Conservation (phyloP, 352 stramenopile species). For the Globisporangium barbulae region DNA sequence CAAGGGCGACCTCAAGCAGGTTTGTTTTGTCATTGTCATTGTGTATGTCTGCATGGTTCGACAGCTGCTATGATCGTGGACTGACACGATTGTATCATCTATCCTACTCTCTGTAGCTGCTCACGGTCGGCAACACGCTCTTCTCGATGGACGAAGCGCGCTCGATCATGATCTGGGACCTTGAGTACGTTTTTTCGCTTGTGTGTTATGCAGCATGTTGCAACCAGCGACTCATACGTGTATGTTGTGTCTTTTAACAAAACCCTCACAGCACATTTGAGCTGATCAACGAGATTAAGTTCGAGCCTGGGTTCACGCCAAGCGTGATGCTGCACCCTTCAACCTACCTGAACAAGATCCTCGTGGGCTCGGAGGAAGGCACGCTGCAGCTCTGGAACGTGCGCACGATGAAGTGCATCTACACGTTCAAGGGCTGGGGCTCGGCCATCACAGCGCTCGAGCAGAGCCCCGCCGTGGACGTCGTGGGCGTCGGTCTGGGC, state of each 20-base stretch:
- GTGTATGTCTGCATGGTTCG: neutral
- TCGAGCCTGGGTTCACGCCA: conserved; percentile 57
- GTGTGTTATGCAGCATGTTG: conserved; percentile 5
- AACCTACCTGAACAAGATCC: conserved; percentile 95
- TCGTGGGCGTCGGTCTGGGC: conserved; percentile 82
- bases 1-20: conserved; percentile 50
- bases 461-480: conserved; percentile 88
- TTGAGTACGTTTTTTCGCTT: conserved; percentile 33
- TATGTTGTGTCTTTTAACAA: conserved; percentile 11
- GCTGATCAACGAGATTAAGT: conserved; percentile 49
- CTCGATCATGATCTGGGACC: conserved; percentile 59
- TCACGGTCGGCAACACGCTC: conserved; percentile 62
- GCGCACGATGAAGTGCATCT: conserved; percentile 85
- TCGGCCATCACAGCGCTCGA: conserved; percentile 71
- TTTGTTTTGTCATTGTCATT: neutral
- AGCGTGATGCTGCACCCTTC: conserved; percentile 85
- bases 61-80: neutral
- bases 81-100: neutral
- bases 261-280: conserved; percentile 42
- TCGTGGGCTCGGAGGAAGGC: conserved; percentile 85
- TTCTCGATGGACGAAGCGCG: conserved; percentile 69
- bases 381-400: conserved; percentile 90
- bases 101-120: conserved; percentile 17
- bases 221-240: conserved; percentile 3
- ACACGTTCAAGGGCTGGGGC: conserved; percentile 76